These are phyloP conservation scores for Dryas drummondii DNA, from an alignment of 306 rosid genomes.

Conservation along the genomic window DNA sequence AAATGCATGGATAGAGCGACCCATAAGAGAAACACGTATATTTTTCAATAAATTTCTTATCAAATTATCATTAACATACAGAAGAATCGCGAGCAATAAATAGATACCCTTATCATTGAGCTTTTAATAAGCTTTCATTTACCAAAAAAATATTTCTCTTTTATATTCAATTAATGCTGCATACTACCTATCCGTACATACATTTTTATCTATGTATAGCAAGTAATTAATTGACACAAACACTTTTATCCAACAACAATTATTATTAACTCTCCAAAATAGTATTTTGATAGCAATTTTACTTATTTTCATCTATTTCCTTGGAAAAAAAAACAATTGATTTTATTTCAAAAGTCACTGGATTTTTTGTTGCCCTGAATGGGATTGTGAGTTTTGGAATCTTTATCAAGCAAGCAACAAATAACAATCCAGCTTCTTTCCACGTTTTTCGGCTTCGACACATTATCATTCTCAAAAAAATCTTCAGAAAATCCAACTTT, in stretches of 20 bases:
- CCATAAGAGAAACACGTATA: no score
- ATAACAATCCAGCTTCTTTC: neutral
- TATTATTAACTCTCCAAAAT: no score
- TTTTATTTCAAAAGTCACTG: conserved; percentile 5
- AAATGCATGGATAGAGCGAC: neutral
- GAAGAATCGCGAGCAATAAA: neutral
- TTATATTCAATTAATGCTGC: no score
- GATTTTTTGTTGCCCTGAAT: neutral
- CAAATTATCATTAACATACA: neutral
- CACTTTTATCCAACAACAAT: no score
- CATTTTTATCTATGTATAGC: no score
- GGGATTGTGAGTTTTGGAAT: conserved; percentile 23
- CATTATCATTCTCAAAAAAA: neutral
- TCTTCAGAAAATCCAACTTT: conserved; percentile 14
- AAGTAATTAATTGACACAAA: no score
- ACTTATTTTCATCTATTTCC: neutral
- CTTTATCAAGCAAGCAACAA: conserved; percentile 4
- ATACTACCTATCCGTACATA: no score
- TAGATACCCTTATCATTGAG: neutral
- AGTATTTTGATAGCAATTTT: neutral
- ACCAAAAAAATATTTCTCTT: no score
- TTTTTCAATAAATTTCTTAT: no score
- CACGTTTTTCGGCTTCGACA: conserved; percentile 2
- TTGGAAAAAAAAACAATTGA: no score
- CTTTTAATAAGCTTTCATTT: neutral